Evolutionary conservation across 768 basidiomycete genomes (phyloP).

Genomic region (Suillus subaureus): DNA sequence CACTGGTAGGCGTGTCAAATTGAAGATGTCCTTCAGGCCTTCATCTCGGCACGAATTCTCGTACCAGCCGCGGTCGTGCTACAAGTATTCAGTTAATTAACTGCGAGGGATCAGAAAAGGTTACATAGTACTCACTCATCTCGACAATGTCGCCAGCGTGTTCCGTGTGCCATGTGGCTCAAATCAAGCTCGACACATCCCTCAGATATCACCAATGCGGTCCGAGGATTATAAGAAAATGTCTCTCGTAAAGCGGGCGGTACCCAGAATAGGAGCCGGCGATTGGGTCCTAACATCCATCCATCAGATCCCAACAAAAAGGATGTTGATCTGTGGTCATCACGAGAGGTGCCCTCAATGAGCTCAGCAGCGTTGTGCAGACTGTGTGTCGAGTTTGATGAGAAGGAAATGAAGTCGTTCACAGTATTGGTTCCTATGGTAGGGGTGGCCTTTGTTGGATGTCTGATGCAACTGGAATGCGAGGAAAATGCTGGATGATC

Average conservation of each 20-base stretch:
- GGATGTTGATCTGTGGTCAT: background rate
- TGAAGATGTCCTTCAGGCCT: background rate
- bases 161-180: slow-evolving; percentile 9
- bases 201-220: slow-evolving; percentile 3
- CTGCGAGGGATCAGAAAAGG: background rate
- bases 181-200: slow-evolving; percentile 7
- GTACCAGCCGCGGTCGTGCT: background rate
- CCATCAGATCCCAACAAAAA: slow-evolving; percentile 6
- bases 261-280: slow-evolving; percentile 11
- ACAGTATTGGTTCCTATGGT: background rate
- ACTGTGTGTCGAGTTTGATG: background rate
- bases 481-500: background rate
- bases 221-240: slow-evolving; percentile 5
- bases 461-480: background rate
- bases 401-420: slow-evolving; percentile 2
- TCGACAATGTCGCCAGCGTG: background rate
- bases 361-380: background rate
- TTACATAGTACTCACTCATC: background rate
- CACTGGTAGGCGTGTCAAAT: background rate
- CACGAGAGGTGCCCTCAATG: background rate
- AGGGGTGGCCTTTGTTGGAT: background rate
- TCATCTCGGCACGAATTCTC: background rate
- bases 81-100: background rate
- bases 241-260: slow-evolving; percentile 7
- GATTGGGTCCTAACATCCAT: slow-evolving; percentile 8